Evolutionary conservation across 495 filamentous ascomycete species (phyloP).

Genomic region (Choiromyces venosus): DNA sequence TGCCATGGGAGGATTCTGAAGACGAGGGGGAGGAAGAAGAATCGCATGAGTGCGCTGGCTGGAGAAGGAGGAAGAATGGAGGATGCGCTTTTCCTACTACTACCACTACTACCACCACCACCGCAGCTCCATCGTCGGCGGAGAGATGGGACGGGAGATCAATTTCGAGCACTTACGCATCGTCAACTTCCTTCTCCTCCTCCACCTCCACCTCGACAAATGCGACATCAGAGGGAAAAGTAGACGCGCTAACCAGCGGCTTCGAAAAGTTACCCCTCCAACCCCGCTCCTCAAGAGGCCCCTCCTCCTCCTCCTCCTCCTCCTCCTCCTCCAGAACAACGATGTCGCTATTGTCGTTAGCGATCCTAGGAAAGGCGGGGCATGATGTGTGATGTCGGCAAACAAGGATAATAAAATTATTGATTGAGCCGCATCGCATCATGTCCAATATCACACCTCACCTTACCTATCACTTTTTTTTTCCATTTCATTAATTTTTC

Average conservation of each 20-base stretch:
- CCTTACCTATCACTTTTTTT: neutral
- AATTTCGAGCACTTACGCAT: neutral
- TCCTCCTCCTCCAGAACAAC: neutral
- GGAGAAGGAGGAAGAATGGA: conserved; percentile 6
- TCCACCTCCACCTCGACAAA: neutral
- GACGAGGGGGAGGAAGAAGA: neutral
- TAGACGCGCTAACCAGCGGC: neutral
- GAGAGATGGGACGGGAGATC: conserved; percentile 1
- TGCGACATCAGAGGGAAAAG: neutral
- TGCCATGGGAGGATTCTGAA: neutral
- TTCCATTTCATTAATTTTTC: no score
- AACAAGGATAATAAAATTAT: no score
- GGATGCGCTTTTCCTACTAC: neutral
- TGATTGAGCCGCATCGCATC: neutral
- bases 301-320: no score
- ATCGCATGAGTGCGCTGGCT: conserved; percentile 9
- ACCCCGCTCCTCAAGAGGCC: neutral
- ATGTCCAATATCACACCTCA: no score
- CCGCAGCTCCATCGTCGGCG: neutral
- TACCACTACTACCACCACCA: neutral
- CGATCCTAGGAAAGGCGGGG: neutral
- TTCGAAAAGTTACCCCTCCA: conserved; percentile 1
- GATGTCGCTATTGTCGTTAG: neutral
- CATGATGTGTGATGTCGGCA: neutral
- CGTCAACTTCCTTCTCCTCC: neutral